A percentile compares a stretch with the other conserved stretches of the same genome.
phyloP scores from a whole-genome alignment of 805 yeast genomes.

The Hanseniaspora lachancei region DNA sequence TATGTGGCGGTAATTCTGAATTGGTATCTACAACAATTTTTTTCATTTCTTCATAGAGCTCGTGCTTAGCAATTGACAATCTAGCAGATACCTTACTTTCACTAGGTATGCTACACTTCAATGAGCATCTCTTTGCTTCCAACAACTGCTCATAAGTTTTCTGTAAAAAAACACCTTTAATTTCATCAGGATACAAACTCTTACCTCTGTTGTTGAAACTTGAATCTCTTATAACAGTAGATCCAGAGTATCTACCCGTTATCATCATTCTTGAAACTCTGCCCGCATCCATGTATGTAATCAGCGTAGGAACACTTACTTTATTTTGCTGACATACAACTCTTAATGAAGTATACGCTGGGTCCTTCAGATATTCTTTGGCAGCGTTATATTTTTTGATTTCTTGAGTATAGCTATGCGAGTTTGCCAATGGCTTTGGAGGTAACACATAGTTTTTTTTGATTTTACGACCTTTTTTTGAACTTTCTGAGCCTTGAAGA shows the following conservation, averaged over 20 bases:
- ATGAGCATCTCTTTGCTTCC: conserved; percentile 7
- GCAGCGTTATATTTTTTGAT: conserved; percentile 12
- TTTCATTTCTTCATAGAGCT: neutral
- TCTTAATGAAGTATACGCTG: conserved; percentile 12
- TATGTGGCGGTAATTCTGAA: neutral
- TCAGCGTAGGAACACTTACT: conserved; percentile 13
- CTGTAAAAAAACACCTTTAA: conserved; percentile 6
- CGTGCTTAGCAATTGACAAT: conserved; percentile 5
- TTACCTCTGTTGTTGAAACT: conserved; percentile 13
- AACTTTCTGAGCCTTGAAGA: neutral
- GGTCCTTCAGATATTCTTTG: conserved; percentile 7
- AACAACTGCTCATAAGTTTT: conserved; percentile 11
- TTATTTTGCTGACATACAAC: conserved; percentile 12
- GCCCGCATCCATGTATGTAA: conserved; percentile 14
- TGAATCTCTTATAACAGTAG: conserved; percentile 13
- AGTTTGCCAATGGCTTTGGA: conserved; percentile 4
- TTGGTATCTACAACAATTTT: neutral
- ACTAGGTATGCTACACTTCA: neutral
- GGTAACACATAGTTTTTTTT: conserved; percentile 13
- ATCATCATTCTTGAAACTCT: conserved; percentile 13
- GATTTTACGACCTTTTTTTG: conserved; percentile 13
- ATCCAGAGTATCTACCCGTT: conserved; percentile 13
- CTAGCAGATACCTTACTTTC: neutral
- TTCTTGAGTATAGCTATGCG: neutral
- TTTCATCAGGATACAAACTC: conserved; percentile 9